Conservation (phyloP, 345 rosid genomes). For the Zanthoxylum bungeanum region DNA sequence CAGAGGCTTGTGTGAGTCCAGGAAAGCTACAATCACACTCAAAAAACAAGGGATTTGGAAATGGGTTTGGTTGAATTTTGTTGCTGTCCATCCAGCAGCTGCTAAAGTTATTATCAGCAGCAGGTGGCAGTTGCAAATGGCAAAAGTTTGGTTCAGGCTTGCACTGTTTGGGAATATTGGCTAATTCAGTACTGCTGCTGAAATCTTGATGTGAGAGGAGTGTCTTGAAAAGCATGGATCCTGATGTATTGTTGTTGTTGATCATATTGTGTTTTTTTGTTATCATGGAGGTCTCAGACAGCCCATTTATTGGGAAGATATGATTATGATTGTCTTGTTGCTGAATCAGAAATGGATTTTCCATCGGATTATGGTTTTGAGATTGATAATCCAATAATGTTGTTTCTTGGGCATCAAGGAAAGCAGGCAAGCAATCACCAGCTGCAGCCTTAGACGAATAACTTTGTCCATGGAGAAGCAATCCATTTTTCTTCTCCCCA, state of each 20-base stretch:
- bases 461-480: slow-evolving; percentile 37
- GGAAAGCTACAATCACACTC: slow-evolving; percentile 40
- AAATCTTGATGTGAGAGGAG: slow-evolving; percentile 41
- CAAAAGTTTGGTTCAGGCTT: slow-evolving; percentile 55
- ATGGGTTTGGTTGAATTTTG: slow-evolving; percentile 30
- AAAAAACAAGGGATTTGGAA: slow-evolving; percentile 46
- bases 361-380: slow-evolving; percentile 18
- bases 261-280: slow-evolving; percentile 1
- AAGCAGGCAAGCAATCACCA: slow-evolving; percentile 40
- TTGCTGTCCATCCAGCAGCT: slow-evolving; percentile 38
- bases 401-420: slow-evolving; percentile 43
- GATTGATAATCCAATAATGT: slow-evolving; percentile 34
- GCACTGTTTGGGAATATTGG: slow-evolving; percentile 40
- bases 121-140: slow-evolving; percentile 39
- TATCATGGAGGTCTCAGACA: slow-evolving; percentile 14
- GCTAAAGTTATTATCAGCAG: slow-evolving; percentile 2
- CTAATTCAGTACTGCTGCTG: slow-evolving; percentile 40
- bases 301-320: slow-evolving; percentile 16
- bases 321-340: slow-evolving; percentile 32
- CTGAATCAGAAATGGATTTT: slow-evolving; percentile 28
- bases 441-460: slow-evolving; percentile 20
- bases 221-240: slow-evolving; percentile 48
- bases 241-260: slow-evolving; percentile 28
- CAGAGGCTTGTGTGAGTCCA: slow-evolving; percentile 30
- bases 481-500: slow-evolving; percentile 56